Conservation (phyloP, 2,329 filamentous ascomycete genomes). For the Penicillium capsulatum region DNA sequence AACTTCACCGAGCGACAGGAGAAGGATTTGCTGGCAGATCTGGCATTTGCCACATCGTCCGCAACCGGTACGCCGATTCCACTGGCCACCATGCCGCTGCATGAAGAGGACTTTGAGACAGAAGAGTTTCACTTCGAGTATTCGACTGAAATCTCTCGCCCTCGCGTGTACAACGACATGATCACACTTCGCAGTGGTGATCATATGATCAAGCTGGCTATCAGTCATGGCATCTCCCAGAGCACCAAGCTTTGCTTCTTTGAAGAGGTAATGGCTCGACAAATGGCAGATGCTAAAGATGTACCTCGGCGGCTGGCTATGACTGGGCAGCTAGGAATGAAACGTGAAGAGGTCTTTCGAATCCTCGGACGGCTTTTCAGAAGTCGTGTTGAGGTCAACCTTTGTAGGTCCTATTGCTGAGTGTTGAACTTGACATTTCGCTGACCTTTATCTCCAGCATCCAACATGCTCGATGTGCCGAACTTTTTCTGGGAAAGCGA, state of each 20-base stretch:
- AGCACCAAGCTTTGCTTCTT: slow-evolving; percentile 96
- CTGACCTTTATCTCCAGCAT: slow-evolving; percentile 53
- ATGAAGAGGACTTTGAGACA: slow-evolving; percentile 89
- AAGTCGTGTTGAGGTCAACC: slow-evolving; percentile 91
- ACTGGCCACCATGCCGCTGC: slow-evolving; percentile 72
- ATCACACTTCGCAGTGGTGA: slow-evolving; percentile 91
- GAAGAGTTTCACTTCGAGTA: slow-evolving; percentile 99
- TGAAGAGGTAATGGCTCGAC: slow-evolving; percentile 90
- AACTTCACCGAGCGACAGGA: slow-evolving; percentile 96
- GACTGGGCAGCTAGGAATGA: slow-evolving; percentile 88
- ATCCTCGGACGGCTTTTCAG: slow-evolving; percentile 89
- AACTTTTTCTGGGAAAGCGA: slow-evolving; percentile 86
- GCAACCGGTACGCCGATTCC: slow-evolving; percentile 46
- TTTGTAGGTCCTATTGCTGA: slow-evolving; percentile 63
- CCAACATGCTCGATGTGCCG: slow-evolving; percentile 91
- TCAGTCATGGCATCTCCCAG: slow-evolving; percentile 95
- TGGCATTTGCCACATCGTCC: slow-evolving; percentile 68
- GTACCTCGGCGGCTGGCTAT: slow-evolving; percentile 84
- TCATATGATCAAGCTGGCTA: slow-evolving; percentile 98
- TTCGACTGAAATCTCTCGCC: slow-evolving; percentile 76
- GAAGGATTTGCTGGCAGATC: slow-evolving; percentile 89
- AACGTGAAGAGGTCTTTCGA: slow-evolving; percentile 82
- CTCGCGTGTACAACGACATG: slow-evolving; percentile 98
- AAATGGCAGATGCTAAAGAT: slow-evolving; percentile 88
- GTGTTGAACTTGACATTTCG: background rate